A percentile compares a stretch with the other conserved stretches of the same genome.
phyloP scores from a whole-genome alignment of 768 basidiomycete species.

The Rhodotorula kratochvilovae region DNA sequence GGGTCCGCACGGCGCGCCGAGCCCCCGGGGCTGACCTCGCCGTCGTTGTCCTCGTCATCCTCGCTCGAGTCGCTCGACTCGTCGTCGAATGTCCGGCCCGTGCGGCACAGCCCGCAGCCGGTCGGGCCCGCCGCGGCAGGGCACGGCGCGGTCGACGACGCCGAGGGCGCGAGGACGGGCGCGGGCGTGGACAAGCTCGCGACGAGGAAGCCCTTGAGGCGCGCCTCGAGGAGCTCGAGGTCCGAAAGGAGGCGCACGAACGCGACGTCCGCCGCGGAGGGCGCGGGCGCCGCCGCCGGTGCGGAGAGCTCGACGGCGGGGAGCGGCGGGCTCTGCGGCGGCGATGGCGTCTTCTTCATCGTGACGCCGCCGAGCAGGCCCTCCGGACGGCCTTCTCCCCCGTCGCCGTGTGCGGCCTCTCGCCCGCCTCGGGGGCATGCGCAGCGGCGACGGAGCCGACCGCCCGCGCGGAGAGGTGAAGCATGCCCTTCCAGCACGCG shows the following conservation, averaged over 20 bases:
- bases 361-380: constrained; percentile 21
- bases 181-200: constrained; percentile 13
- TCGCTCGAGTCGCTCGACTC: constrained; percentile 39
- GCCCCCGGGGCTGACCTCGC: neutral
- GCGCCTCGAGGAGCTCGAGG: constrained; percentile 36
- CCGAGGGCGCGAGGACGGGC: constrained; percentile 18
- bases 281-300: neutral
- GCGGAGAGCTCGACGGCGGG: neutral
- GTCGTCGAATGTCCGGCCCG: constrained; percentile 35
- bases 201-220: constrained; percentile 25
- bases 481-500: constrained; percentile 43
- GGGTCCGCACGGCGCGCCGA: neutral
- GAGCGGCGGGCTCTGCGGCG: constrained; percentile 33
- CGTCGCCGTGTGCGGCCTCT: too few species aligned
- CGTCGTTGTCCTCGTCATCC: constrained; percentile 16
- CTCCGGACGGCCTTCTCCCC: neutral
- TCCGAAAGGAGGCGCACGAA: constrained; percentile 35
- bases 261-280: constrained; percentile 15
- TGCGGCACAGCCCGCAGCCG: constrained; percentile 39
- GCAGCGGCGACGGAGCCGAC: constrained; percentile 8
- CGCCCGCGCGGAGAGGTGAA: constrained; percentile 25
- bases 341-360: constrained; percentile 31
- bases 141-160: constrained; percentile 5
- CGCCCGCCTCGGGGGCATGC: neutral
- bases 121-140: neutral